phyloP scores from a whole-genome alignment of 805 yeast genomes.

The Metschnikowia continentalis region DNA sequence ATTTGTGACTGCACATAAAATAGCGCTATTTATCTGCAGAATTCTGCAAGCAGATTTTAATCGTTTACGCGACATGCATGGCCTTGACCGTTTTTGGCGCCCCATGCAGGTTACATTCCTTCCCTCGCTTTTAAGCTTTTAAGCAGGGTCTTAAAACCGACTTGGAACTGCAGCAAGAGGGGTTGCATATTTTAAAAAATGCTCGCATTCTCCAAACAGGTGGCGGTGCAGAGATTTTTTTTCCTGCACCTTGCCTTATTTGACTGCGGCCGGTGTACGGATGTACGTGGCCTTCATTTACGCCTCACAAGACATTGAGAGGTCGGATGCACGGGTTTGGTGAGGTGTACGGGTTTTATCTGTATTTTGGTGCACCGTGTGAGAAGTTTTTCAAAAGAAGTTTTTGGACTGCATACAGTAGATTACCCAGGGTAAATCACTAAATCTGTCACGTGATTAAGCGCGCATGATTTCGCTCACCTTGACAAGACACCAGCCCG shows the following conservation, averaged over 20 bases:
- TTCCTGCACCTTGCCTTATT: too few species aligned
- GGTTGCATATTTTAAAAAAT: background rate
- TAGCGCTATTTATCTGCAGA: background rate
- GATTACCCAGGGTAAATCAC: background rate
- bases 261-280: too few species aligned
- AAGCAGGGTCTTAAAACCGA: background rate
- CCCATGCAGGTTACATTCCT: background rate
- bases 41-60: background rate
- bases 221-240: background rate
- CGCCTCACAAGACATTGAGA: too few species aligned
- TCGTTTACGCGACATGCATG: background rate
- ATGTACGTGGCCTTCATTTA: too few species aligned
- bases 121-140: background rate
- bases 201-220: background rate
- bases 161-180: background rate
- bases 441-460: background rate
- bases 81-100: background rate
- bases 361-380: too few species aligned
- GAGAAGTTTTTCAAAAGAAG: too few species aligned
- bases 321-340: too few species aligned
- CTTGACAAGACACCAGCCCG: background rate
- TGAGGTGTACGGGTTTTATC: too few species aligned
- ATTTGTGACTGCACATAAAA: background rate
- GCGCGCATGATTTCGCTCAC: background rate
- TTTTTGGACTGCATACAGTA: background rate